Evolutionary conservation across 2,329 filamentous ascomycete genomes (phyloP).

Genomic region (Ceratocystiopsis minuta): DNA sequence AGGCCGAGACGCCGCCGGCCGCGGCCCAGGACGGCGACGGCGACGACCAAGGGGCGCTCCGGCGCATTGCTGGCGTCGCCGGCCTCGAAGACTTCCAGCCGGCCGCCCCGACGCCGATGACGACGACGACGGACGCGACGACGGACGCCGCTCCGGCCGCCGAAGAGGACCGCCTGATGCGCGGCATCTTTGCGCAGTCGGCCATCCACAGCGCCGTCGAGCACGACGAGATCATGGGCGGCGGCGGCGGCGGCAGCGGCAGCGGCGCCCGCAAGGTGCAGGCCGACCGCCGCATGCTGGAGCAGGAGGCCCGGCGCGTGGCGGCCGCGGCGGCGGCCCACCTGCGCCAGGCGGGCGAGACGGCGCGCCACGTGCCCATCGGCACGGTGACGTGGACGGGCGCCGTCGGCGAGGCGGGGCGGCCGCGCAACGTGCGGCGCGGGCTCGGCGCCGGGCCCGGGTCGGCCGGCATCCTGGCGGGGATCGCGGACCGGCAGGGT

Average conservation of each 20-base stretch:
- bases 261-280: slow-evolving; percentile 53
- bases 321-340: slow-evolving; percentile 62
- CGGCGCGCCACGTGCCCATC: slow-evolving; percentile 54
- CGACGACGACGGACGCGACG: slow-evolving; percentile 16
- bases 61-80: slow-evolving; percentile 38
- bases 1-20: no score
- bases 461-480: slow-evolving; percentile 36
- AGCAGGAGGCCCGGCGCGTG: slow-evolving; percentile 63
- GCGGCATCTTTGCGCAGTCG: slow-evolving; percentile 72
- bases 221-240: slow-evolving; percentile 79
- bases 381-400: slow-evolving; percentile 93
- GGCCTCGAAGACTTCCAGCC: slow-evolving; percentile 42
- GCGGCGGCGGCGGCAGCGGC: slow-evolving; percentile 29
- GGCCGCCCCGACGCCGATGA: slow-evolving; percentile 13
- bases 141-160: slow-evolving; percentile 20
- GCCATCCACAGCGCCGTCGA: slow-evolving; percentile 83
- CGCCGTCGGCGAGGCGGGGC: slow-evolving; percentile 57
- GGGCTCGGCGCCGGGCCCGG: slow-evolving; percentile 25
- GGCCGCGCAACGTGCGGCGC: slow-evolving; percentile 34
- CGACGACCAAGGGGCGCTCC: slow-evolving; percentile 1
- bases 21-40: background rate
- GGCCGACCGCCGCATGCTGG: slow-evolving; percentile 61
- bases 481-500: slow-evolving; percentile 39
- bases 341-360: slow-evolving; percentile 53
- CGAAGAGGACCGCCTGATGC: slow-evolving; percentile 63